Evolutionary conservation across 148 eudicot genomes (phyloP).

Genomic region (Persicaria maculosa): DNA sequence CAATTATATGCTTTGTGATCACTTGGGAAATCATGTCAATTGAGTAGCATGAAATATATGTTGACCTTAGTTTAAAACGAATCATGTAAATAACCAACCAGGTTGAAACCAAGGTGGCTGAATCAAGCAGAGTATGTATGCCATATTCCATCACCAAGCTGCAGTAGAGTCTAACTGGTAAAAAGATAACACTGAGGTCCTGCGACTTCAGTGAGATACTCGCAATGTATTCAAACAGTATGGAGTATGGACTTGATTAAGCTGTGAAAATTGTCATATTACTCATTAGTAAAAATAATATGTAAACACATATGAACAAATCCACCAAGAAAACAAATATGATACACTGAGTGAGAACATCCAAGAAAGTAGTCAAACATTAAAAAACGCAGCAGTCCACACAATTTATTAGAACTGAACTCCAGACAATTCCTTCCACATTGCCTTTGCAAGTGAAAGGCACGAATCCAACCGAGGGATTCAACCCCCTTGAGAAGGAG

Average conservation of each 20-base stretch:
- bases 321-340: too few relatives aligned
- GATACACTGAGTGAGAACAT: too few relatives aligned
- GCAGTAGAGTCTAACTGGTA: constrained; percentile 34
- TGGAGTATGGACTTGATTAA: background rate
- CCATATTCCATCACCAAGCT: constrained; percentile 43
- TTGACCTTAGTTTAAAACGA: constrained; percentile 30
- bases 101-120: constrained; percentile 32
- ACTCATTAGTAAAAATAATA: background rate
- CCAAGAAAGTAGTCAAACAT: too few relatives aligned
- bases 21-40: background rate
- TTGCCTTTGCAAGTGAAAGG: background rate
- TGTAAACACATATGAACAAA: too few relatives aligned
- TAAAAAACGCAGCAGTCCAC: too few relatives aligned
- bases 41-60: background rate
- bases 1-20: background rate
- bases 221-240: constrained; percentile 5
- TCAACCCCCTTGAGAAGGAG: too few relatives aligned
- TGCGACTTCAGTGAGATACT: constrained; percentile 41
- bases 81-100: constrained; percentile 42
- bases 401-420: background rate
- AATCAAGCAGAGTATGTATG: constrained; percentile 35
- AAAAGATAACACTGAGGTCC: constrained; percentile 35
- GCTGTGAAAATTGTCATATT: background rate
- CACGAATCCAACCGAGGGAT: background rate
- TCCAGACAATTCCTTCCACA: background rate